Base-by-base conservation (phyloP, 2,329 filamentous ascomycete species). In the Talaromyces sp. region DNA sequence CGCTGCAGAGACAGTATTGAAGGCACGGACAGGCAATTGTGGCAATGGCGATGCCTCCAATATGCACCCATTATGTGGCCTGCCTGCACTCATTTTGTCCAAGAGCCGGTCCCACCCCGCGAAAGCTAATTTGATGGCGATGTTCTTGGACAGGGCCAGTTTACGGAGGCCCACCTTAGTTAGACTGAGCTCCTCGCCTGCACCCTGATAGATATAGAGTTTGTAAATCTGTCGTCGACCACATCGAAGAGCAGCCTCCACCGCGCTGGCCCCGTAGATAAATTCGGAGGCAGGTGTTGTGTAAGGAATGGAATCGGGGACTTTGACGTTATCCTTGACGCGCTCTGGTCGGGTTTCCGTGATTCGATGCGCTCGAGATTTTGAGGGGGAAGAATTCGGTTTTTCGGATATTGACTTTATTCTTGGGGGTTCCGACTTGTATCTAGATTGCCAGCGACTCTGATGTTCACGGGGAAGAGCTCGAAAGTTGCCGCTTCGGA, bases 261-360 rank as follows among this genome's bases (percentile, higher is more conserved):
- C 90, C 1, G 90, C 86, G 2, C 88, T 89, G 40, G 83, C 84
- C 5, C 94, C 94, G 68, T 96, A 97, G 2, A 99, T 78, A 63
- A 97, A 97, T 56, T 96, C 88, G 0, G 92, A 96, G 4, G 90
- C 90, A 0, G 93, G 88, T 0, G 91, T 95, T 0, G 90, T 91
- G 67, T 93, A 87, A 1, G 85, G 84, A 16, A 89, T 79, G 6
- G 75, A 69, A 3, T 73, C 53, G 0, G 77, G 77, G 1, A 74
- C 67, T 53, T 60, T 70, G 40, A 74, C 67, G 36, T 70, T 56
- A 16, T 63, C 51, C 36, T 70, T 72, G 9, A 72, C 60, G 37
- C 65, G 61, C 54, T 73, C 69, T 19, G 71, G 70, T 27, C 56
- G 52, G 35, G 51, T 52, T 11, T 68, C 62, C 22, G 66, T 65